Conservation (phyloP, 2,329 filamentous ascomycete species). For the Nothopassalora personata region DNA sequence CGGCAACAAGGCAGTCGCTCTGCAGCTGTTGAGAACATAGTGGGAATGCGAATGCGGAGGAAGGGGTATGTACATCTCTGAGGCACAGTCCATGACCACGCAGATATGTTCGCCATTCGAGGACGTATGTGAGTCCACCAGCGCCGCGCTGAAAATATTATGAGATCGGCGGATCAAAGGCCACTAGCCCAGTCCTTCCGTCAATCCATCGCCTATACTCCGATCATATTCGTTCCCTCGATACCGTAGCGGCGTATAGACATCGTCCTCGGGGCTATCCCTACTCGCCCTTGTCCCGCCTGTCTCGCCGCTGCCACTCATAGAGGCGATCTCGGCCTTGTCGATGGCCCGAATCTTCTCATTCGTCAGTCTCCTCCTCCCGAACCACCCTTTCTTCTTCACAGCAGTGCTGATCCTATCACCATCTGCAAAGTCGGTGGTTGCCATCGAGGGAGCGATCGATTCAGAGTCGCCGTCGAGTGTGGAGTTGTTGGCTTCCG, state of each 20-base stretch:
- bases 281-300: conserved; percentile 30
- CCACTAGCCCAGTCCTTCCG: conserved; percentile 71
- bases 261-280: conserved; percentile 38
- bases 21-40: no score
- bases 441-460: conserved; percentile 13
- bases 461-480: conserved; percentile 8
- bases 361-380: conserved; percentile 15
- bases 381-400: conserved; percentile 29
- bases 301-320: conserved; percentile 21
- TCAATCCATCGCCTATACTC: conserved; percentile 77
- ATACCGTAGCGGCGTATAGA: conserved; percentile 47
- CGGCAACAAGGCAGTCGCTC: no score
- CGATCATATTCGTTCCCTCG: conserved; percentile 55
- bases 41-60: no score
- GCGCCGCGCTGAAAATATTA: background rate
- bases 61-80: no score
- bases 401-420: conserved; percentile 16
- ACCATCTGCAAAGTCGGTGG: conserved; percentile 13
- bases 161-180: background rate
- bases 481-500: background rate
- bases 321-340: conserved; percentile 21
- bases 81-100: no score
- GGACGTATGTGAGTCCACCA: background rate
- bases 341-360: conserved; percentile 14
- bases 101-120: no score